Base-by-base conservation (phyloP, 805 yeast species). In the Suhomyces vadensis region DNA sequence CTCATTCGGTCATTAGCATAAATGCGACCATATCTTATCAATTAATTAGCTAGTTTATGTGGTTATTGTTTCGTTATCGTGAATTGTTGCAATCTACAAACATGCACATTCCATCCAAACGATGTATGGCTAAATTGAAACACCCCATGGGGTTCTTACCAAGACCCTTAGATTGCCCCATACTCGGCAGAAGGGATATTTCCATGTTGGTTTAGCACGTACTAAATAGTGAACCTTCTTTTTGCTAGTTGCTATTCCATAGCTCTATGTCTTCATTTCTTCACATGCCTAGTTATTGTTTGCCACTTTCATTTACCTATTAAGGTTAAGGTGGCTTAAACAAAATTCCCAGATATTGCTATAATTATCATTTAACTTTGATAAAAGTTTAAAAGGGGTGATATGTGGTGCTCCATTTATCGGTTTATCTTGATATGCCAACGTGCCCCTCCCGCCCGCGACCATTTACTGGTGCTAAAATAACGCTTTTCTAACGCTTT, bases 61-160 rank as follows among this genome's bases (percentile, higher is more conserved):
- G 33, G 20, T 9, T 20, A 14, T 20, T 14, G 33, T 16, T 29
- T 29, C 10, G 33, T 29, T 29, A 17, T 29, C 14, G 14, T 20
- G 14, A 16, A 13, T 20, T 16, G 4, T 4, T 14, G 33, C 33
- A 29, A 29, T 29, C 16, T 29, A 14, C 13, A 10, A 4, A 29
- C 14, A 27, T 5, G 2, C 9, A 16, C 16, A 29, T 29, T 29
- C 33, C 19, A 29, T 14, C 20, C 20, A n/a, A n/a, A n/a, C n/a
- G n/a, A n/a, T n/a, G n/a, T n/a, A n/a, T n/a, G n/a, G n/a, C n/a
- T n/a, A n/a, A n/a, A n/a, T n/a, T n/a, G n/a, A n/a, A n/a, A n/a
- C n/a, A n/a, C 33, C 33, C 33, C 33, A 29, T 29, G 33, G 33
- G 33, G 33, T 29, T 29, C 33, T 29, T 29, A 14, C 16, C 17